Conservation (phyloP, 305 asterid genomes). For the Withania somnifera region DNA sequence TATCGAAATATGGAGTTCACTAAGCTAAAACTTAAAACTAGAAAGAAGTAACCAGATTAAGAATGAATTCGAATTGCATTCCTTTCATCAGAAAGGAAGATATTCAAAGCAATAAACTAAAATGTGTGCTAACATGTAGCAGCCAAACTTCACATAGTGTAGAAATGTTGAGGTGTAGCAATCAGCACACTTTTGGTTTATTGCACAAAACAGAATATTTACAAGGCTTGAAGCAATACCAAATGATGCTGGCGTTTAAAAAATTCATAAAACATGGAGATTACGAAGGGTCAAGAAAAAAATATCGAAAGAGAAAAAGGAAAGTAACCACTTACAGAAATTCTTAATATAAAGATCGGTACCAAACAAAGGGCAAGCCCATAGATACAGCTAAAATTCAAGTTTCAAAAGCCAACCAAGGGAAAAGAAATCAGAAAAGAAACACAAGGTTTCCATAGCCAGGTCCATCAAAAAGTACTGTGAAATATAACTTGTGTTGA, state of each 20-base stretch:
- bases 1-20: neutral
- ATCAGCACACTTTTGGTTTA: neutral
- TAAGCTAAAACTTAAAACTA: neutral
- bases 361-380: neutral
- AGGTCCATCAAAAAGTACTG: neutral
- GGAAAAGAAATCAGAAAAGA: neutral
- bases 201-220: neutral
- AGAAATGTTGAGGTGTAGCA: neutral
- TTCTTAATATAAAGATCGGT: neutral
- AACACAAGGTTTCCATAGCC: neutral
- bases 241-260: neutral
- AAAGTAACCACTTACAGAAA: neutral
- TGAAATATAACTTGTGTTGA: neutral
- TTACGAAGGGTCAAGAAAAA: neutral
- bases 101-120: neutral
- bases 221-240: neutral
- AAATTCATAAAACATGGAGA: neutral
- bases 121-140: too few species aligned
- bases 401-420: neutral
- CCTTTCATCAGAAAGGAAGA: neutral
- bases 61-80: neutral
- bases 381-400: neutral
- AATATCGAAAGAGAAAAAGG: neutral
- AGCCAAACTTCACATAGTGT: neutral
- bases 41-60: neutral